phyloP scores from a whole-genome alignment of 1,284 basidiomycete genomes.

The Phenoliferia sp. region DNA sequence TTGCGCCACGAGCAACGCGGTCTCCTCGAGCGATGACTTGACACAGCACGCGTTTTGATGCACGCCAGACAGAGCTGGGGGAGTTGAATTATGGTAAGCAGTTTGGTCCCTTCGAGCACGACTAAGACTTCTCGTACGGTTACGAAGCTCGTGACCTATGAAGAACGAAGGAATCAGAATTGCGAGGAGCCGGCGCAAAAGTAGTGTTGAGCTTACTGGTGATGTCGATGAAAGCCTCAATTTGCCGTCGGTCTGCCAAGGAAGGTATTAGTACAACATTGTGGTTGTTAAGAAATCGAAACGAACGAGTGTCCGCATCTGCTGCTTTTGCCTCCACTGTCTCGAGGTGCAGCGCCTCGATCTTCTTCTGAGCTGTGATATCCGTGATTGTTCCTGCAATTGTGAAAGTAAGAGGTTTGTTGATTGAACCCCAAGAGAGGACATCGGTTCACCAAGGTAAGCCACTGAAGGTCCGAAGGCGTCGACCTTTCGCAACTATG shows the following conservation, averaged over 20 bases:
- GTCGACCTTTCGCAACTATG: neutral
- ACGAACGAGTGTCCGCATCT: constrained; percentile 24
- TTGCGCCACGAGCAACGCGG: neutral
- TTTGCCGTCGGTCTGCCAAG: constrained; percentile 15
- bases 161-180: neutral
- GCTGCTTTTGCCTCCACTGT: constrained; percentile 29
- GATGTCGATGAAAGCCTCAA: constrained; percentile 1
- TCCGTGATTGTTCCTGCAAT: no score
- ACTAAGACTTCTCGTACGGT: neutral
- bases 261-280: neutral
- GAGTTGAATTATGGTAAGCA: neutral
- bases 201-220: neutral
- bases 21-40: neutral
- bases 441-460: neutral
- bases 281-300: neutral
- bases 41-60: constrained; percentile 31
- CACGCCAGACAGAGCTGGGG: constrained; percentile 4
- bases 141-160: neutral
- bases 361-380: constrained; percentile 32
- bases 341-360: constrained; percentile 31
- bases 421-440: no score
- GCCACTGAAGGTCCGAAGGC: neutral
- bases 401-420: no score
- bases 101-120: no score
- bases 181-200: neutral